Conservation (phyloP, 2,329 filamentous ascomycete genomes). For the Neonectria faginata region DNA sequence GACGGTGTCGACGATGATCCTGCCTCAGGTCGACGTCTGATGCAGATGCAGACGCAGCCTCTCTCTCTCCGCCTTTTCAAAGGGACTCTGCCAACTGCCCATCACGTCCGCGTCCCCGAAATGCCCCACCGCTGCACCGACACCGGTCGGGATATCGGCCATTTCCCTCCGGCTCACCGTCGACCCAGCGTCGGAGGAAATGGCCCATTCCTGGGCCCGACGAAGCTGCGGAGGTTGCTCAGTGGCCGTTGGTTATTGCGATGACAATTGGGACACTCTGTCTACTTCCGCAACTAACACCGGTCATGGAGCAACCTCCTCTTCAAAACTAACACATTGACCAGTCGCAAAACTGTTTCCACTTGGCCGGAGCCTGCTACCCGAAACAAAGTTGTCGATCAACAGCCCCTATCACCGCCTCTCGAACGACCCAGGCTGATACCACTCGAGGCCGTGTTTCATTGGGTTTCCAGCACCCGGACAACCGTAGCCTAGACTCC, state of each 20-base stretch:
- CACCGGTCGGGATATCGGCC: slow-evolving; percentile 21
- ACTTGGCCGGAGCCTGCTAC: slow-evolving; percentile 2
- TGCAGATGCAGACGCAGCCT: slow-evolving; percentile 13
- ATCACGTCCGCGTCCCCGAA: slow-evolving; percentile 11
- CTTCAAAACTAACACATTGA: background rate
- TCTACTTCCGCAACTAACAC: background rate
- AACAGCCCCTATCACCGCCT: slow-evolving; percentile 1
- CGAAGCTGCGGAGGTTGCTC: background rate
- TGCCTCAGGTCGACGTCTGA: slow-evolving; percentile 10
- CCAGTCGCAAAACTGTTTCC: slow-evolving; percentile 17
- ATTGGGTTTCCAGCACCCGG: background rate
- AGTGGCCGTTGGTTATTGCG: background rate
- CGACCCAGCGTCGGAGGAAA: slow-evolving; percentile 3
- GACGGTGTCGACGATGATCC: slow-evolving; percentile 17
- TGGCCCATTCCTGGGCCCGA: background rate
- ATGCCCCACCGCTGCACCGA: slow-evolving; percentile 20
- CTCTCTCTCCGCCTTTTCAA: slow-evolving; percentile 11
- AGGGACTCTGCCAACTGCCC: slow-evolving; percentile 3
- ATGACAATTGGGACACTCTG: background rate
- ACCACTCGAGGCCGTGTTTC: background rate
- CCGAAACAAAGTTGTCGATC: slow-evolving; percentile 23
- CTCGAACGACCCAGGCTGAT: slow-evolving; percentile 6
- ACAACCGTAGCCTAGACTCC: background rate
- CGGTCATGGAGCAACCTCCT: background rate
- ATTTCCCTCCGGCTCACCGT: slow-evolving; percentile 9